Percentiles rank a stretch among this genome's conserved stretches.
Conservation (phyloP, 306 rosid species). For the Medicago arabica region DNA sequence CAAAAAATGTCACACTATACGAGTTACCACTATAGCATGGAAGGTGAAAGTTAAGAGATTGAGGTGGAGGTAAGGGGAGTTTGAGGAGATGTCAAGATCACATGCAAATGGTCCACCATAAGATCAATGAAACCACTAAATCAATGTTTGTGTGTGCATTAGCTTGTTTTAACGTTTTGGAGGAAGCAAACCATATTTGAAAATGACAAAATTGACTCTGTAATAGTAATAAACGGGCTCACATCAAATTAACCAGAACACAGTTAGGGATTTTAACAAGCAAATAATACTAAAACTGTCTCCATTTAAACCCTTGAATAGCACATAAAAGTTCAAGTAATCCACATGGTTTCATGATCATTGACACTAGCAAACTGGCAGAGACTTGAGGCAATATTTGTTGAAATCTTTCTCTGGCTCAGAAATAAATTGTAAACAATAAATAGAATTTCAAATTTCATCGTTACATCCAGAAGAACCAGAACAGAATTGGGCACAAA, state of each 20-base stretch:
- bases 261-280: too few species aligned
- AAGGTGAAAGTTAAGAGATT: too few species aligned
- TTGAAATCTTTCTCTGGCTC: background rate
- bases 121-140: too few species aligned
- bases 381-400: background rate
- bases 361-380: background rate
- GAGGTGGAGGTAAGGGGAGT: too few species aligned
- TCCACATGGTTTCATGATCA: background rate
- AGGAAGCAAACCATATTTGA: background rate
- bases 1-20: too few species aligned
- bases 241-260: too few species aligned
- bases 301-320: background rate
- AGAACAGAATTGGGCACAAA: slow-evolving; percentile 34
- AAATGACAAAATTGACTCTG: background rate
- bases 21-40: too few species aligned
- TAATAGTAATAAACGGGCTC: background rate
- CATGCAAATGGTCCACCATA: too few species aligned
- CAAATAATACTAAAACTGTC: background rate
- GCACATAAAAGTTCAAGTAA: background rate
- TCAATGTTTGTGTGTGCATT: too few species aligned
- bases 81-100: too few species aligned
- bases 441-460: slow-evolving; percentile 44
- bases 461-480: slow-evolving; percentile 39
- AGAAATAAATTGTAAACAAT: slow-evolving; percentile 9
- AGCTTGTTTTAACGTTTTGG: too few species aligned